phyloP scores from a whole-genome alignment of 1,139 yeast genomes.

The Yamadazyma membranifaciens region DNA sequence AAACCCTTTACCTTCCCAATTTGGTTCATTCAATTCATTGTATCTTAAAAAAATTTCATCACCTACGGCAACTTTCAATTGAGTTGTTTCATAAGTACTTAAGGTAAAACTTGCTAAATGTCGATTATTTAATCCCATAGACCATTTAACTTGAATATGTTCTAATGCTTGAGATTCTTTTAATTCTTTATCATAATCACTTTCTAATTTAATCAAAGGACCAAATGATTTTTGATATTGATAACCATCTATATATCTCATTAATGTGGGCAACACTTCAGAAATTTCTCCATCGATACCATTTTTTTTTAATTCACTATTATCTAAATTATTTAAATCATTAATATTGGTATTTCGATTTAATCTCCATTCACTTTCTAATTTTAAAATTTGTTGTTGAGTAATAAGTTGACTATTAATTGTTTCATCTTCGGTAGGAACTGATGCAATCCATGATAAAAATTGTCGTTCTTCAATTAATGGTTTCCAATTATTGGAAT shows the following conservation, averaged over 20 bases:
- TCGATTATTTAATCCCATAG: constrained; percentile 60
- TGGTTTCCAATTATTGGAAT: constrained; percentile 84
- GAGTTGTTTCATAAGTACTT: constrained; percentile 64
- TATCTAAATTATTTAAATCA: constrained; percentile 30
- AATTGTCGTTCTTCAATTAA: constrained; percentile 78
- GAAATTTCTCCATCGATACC: constrained; percentile 29
- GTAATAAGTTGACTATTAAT: constrained; percentile 54
- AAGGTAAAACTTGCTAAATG: constrained; percentile 70
- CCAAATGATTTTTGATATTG: constrained; percentile 86
- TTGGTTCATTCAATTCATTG: constrained; percentile 45
- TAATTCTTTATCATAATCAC: constrained; percentile 70
- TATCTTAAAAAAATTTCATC: constrained; percentile 73
- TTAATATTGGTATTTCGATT: constrained; percentile 67
- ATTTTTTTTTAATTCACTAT: constrained; percentile 3
- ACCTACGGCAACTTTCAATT: constrained; percentile 78
- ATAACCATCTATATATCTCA: constrained; percentile 79
- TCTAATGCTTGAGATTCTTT: constrained; percentile 81
- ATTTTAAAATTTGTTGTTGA: constrained; percentile 63
- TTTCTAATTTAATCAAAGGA: constrained; percentile 79
- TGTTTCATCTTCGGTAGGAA: constrained; percentile 64
- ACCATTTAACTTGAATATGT: constrained; percentile 75
- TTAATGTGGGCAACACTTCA: constrained; percentile 65
- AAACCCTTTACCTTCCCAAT: constrained; percentile 75
- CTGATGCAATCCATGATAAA: constrained; percentile 75
- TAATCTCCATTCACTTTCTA: constrained; percentile 82